Conservation (phyloP, 1,284 basidiomycete genomes). For the Rhodotorula sp. region DNA sequence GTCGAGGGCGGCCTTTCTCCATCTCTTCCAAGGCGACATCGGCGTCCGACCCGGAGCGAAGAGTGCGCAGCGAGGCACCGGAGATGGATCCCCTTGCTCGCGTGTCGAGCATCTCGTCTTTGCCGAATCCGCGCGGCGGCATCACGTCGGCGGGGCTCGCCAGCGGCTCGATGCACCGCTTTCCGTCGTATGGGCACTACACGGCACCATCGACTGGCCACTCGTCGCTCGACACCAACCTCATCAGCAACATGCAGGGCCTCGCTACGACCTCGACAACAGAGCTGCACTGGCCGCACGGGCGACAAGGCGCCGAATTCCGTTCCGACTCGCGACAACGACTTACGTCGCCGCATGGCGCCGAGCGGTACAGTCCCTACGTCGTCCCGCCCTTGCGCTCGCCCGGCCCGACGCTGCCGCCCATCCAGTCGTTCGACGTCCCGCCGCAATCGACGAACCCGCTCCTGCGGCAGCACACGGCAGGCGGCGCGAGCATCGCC, state of each 20-base stretch:
- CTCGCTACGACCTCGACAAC: slow-evolving; percentile 24
- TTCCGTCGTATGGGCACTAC: slow-evolving; percentile 17
- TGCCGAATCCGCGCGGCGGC: slow-evolving; percentile 1
- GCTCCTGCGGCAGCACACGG: neutral
- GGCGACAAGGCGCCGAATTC: neutral
- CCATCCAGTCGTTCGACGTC: slow-evolving; percentile 9
- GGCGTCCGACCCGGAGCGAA: slow-evolving; percentile 36
- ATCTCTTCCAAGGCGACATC: slow-evolving; percentile 40
- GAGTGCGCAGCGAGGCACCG: neutral
- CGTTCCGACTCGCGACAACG: slow-evolving; percentile 20
- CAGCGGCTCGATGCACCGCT: slow-evolving; percentile 3
- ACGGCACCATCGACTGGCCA: slow-evolving; percentile 33
- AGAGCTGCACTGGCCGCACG: slow-evolving; percentile 12
- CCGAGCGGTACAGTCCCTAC: slow-evolving; percentile 1
- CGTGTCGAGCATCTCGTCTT: slow-evolving; percentile 23
- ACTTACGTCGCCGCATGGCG: slow-evolving; percentile 13
- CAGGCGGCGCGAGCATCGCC: slow-evolving; percentile 16
- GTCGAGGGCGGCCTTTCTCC: slow-evolving; percentile 30
- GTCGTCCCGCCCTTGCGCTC: slow-evolving; percentile 6
- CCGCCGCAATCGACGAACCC: slow-evolving; percentile 12
- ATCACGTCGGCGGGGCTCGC: slow-evolving; percentile 1
- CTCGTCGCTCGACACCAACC: slow-evolving; percentile 34
- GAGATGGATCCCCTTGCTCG: slow-evolving; percentile 13
- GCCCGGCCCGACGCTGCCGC: slow-evolving; percentile 10
- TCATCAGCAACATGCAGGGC: slow-evolving; percentile 34